Evolutionary conservation across 2,329 filamentous ascomycete genomes (phyloP), one percentile per base, ranked within the genome.

Genomic region (Pyrenophora tritici-repentis): DNA sequence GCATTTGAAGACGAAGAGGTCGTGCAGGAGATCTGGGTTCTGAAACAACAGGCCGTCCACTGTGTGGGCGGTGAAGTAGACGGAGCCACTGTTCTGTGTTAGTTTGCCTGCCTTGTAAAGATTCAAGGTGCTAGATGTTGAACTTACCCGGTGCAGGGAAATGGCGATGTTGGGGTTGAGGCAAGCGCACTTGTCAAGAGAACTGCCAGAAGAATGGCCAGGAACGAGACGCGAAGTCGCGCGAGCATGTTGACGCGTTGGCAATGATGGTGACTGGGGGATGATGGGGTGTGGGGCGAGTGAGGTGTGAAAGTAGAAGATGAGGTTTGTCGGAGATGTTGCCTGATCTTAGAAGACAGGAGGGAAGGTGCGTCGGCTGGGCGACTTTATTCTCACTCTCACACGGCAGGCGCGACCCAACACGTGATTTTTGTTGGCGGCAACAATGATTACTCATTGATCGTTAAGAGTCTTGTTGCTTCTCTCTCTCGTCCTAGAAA

Each of bases 31-130:
- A 22, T 68, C 62, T 2, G 67, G 66, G 20, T 62, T 67, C 33
- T 68, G 64, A 47, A 61, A 71, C 18, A 71, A 58, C 1, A 68
- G 42, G 34, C 47, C 53, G 37, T 70, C 67, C 26, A 58, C 55
- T 14, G 64, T 63, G 26, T 68, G 63, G 0, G 65, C 67, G 24
- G 50, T 55, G 53, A 68, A 66, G 54, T 68, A 68, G 29, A 69
- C 48, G 6, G 61, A 60, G 31, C 66, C 66, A 34, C 65, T 68
- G 16, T 20, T n/a, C n/a, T 29, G 32, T 26, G 29, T 58, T 35
- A 56, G 50, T 3, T 2, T 26, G 17, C 22, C 8, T 4, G 22
- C 8, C 8, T 24, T 24, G 6, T 24, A 7, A 4, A n/a, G 5
- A 8, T 1, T 22, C 8, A 14, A 16, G 16, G 14, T 3, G 13